Evolutionary conservation across 148 eudicot species (phyloP).

Genomic region (Rhododendron kiyosumense): DNA sequence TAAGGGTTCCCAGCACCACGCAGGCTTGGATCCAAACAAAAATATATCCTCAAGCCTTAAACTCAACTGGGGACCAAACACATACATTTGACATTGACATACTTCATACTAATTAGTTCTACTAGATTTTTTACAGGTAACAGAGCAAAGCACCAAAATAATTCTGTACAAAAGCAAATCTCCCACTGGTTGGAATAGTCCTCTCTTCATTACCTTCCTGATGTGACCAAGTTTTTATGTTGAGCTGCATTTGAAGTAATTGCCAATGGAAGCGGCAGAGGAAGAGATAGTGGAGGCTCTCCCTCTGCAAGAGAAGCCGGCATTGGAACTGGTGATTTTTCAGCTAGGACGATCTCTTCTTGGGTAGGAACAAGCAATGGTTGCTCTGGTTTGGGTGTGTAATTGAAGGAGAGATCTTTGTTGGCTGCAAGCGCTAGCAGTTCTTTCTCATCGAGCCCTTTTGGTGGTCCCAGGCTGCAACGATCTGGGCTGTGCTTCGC

Average conservation of each 20-base stretch:
- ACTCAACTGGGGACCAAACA: not conserved
- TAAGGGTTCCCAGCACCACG: not conserved
- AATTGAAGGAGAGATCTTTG: slow-evolving; percentile 59
- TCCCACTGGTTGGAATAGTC: too few species aligned
- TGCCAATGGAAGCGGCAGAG: slow-evolving; percentile 12
- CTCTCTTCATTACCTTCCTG: slow-evolving; percentile 29
- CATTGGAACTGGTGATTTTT: slow-evolving; percentile 1
- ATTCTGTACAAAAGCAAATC: not conserved
- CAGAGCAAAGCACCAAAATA: not conserved
- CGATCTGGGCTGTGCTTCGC: slow-evolving; percentile 52
- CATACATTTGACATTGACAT: not conserved
- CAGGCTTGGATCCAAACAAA: slow-evolving; percentile 15
- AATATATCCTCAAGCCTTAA: not conserved
- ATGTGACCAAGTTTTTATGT: slow-evolving; percentile 32
- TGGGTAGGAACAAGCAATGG: slow-evolving; percentile 16
- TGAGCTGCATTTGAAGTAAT: slow-evolving; percentile 6
- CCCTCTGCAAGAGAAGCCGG: not conserved
- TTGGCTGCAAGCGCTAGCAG: slow-evolving; percentile 65
- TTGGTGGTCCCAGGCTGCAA: slow-evolving; percentile 60
- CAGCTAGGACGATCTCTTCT: not conserved
- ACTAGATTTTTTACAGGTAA: not conserved
- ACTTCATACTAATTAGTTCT: not conserved
- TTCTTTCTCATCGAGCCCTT: slow-evolving; percentile 81
- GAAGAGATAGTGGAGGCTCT: slow-evolving; percentile 13
- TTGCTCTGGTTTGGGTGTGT: slow-evolving; percentile 42